Conservation (phyloP, 1,139 yeast genomes). For the Pichia sp. region DNA sequence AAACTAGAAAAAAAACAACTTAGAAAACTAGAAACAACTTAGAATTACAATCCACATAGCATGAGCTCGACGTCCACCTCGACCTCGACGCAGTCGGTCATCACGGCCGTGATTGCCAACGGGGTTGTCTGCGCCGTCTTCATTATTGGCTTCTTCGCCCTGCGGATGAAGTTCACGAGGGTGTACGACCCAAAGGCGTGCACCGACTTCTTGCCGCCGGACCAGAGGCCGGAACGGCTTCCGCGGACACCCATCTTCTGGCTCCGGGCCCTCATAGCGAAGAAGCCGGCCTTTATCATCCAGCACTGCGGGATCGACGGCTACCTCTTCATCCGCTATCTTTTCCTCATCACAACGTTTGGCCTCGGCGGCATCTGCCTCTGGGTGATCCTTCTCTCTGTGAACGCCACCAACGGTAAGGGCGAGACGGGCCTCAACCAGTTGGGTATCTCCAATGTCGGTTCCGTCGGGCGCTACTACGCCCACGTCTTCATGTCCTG, state of each 20-base stretch:
- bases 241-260: conserved; percentile 55
- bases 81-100: conserved; percentile 48
- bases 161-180: conserved; percentile 62
- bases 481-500: conserved; percentile 73
- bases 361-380: conserved; percentile 61
- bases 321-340: conserved; percentile 74
- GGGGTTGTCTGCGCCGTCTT: conserved; percentile 56
- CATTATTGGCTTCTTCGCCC: conserved; percentile 49
- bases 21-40: no score
- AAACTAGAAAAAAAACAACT: neutral
- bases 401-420: conserved; percentile 78
- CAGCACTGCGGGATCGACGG: conserved; percentile 87
- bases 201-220: conserved; percentile 45
- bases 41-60: neutral
- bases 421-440: conserved; percentile 49
- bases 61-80: conserved; percentile 7
- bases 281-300: conserved; percentile 64
- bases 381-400: conserved; percentile 80
- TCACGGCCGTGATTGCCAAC: conserved; percentile 50
- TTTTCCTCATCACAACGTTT: conserved; percentile 57
- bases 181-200: conserved; percentile 77
- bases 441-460: conserved; percentile 60
- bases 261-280: conserved; percentile 47
- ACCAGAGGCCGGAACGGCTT: conserved; percentile 48
- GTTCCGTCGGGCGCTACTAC: conserved; percentile 53